Percentiles rank a stretch among this genome's conserved stretches.
Conservation (phyloP, 1,284 basidiomycete species). For the Salmacisia buchloeana region DNA sequence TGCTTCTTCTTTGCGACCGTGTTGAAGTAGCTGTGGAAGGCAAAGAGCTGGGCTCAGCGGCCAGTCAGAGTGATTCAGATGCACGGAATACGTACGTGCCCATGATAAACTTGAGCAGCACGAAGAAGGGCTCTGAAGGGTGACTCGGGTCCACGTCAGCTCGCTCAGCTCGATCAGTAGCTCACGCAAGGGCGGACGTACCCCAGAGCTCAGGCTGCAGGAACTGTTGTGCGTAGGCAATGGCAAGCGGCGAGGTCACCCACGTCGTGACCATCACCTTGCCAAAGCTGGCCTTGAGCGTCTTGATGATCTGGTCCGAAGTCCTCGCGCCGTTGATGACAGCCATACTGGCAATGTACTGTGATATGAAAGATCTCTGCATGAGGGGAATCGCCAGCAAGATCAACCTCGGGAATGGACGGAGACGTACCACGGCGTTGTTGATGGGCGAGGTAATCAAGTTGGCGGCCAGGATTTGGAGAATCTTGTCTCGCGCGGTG, state of each 20-base stretch:
- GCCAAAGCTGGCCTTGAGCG: constrained; percentile 70
- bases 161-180: not conserved
- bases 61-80: not conserved
- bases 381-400: constrained; percentile 70
- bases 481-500: constrained; percentile 63
- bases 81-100: not conserved
- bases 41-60: not conserved
- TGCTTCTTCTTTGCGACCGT: constrained; percentile 6
- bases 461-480: constrained; percentile 66
- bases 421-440: constrained; percentile 46
- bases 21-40: constrained; percentile 2
- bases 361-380: no score
- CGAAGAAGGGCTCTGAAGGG: not conserved
- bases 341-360: constrained; percentile 70
- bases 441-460: constrained; percentile 73
- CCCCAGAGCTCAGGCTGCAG: constrained; percentile 62
- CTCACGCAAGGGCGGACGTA: not conserved
- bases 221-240: constrained; percentile 69
- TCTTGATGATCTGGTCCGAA: constrained; percentile 62
- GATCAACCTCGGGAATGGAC: not conserved
- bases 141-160: not conserved
- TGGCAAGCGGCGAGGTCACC: constrained; percentile 67
- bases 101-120: not conserved
- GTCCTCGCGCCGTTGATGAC: constrained; percentile 75
- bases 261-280: constrained; percentile 69